phyloP scores from a whole-genome alignment of 352 stramenopile genomes.

The Phytophthora cactorum region DNA sequence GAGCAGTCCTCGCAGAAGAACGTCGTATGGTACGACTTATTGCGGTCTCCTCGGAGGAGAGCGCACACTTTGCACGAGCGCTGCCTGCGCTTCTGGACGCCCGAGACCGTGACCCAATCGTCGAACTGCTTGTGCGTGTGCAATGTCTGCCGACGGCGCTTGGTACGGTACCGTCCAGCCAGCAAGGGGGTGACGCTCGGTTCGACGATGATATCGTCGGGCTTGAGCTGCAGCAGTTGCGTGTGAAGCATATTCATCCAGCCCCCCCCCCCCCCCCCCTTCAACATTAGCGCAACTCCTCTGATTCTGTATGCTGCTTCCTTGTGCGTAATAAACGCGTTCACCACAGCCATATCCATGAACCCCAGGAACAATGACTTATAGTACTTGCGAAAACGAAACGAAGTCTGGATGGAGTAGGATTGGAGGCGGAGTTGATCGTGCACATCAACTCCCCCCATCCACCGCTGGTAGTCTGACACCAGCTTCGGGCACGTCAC shows the following conservation, averaged over 20 bases:
- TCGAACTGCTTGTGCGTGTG: neutral
- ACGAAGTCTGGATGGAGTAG: constrained; percentile 1
- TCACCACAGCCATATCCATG: neutral
- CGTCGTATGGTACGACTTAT: neutral
- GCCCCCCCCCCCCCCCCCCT: too few relatives aligned
- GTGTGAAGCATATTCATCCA: neutral
- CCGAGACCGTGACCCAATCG: neutral
- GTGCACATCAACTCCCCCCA: neutral
- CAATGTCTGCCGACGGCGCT: neutral
- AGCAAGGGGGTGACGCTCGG: neutral
- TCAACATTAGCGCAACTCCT: neutral
- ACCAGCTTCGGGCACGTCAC: constrained; percentile 20
- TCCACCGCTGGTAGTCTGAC: constrained; percentile 29
- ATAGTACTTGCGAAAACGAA: constrained; percentile 7
- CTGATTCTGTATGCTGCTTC: neutral
- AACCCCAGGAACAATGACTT: constrained; percentile 2
- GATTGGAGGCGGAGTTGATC: constrained; percentile 3
- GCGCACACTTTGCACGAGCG: neutral
- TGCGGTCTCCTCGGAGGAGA: neutral
- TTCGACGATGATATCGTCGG: neutral
- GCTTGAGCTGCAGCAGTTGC: neutral
- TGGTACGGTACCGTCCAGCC: neutral
- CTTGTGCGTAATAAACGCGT: neutral
- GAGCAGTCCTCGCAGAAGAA: neutral
- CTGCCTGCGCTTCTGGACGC: neutral